A percentile compares a stretch with the other conserved stretches of the same genome.
These are phyloP conservation scores for Pyrenophora graminea DNA, from an alignment of 2,329 filamentous ascomycete species.

Conservation along the genomic window DNA sequence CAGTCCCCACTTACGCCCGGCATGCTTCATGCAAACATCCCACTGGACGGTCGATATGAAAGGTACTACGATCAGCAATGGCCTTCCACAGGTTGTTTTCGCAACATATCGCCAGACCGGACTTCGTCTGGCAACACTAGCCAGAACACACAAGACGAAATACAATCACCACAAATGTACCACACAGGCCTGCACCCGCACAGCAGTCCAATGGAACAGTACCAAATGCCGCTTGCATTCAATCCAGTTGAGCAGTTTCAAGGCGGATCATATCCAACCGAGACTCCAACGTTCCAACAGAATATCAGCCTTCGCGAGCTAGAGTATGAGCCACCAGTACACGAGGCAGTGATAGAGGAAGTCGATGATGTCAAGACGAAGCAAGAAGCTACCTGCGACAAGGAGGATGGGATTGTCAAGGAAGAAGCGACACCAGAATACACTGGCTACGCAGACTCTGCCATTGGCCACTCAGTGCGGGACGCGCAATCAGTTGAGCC, in stretches of 20 bases:
- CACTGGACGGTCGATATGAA: conserved; percentile 20
- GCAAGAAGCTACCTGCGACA: conserved; percentile 26
- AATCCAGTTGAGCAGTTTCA: conserved; percentile 21
- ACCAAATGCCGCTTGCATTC: conserved; percentile 25
- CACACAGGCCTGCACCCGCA: conserved; percentile 20
- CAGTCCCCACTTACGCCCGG: conserved; percentile 30
- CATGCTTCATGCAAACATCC: conserved; percentile 37
- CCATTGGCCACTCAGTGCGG: conserved; percentile 33
- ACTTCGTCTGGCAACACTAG: conserved; percentile 41
- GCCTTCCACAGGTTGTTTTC: conserved; percentile 24
- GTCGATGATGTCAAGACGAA: conserved; percentile 28
- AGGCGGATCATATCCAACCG: conserved; percentile 16
- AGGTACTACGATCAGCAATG: conserved; percentile 28
- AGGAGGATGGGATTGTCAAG: conserved; percentile 21
- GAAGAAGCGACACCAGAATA: conserved; percentile 19
- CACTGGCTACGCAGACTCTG: conserved; percentile 31
- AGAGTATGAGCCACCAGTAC: conserved; percentile 37
- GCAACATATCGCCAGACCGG: conserved; percentile 42
- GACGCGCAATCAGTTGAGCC: conserved; percentile 46
- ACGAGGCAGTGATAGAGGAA: conserved; percentile 33
- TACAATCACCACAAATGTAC: conserved; percentile 30
- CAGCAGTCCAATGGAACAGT: conserved; percentile 22
- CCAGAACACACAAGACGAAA: conserved; percentile 37
- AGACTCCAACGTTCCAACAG: conserved; percentile 14
- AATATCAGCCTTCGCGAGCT: conserved; percentile 39